phyloP scores from a whole-genome alignment of 1,284 basidiomycete species.

The Exobasidium rhododendri region DNA sequence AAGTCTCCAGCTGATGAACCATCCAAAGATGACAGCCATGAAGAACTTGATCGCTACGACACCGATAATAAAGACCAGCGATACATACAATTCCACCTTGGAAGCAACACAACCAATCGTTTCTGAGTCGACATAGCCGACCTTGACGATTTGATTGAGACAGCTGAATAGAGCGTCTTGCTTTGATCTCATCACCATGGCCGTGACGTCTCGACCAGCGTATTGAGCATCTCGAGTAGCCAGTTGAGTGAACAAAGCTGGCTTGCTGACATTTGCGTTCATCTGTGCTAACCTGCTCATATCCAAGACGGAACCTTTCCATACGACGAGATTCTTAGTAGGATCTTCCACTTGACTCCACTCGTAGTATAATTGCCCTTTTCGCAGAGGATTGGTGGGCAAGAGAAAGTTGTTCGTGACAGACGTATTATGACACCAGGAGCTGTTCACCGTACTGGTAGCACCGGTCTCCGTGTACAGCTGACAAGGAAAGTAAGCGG shows the following conservation, averaged over 20 bases:
- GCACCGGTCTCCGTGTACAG: constrained; percentile 72
- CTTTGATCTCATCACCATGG: constrained; percentile 71
- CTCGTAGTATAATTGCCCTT: constrained; percentile 84
- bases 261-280: constrained; percentile 59
- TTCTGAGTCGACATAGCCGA: constrained; percentile 91
- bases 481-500: constrained; percentile 96
- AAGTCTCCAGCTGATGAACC: constrained; percentile 92
- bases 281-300: constrained; percentile 80
- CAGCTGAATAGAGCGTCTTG: constrained; percentile 68
- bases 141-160: constrained; percentile 76
- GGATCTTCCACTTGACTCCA: constrained; percentile 78
- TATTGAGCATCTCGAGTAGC: constrained; percentile 64
- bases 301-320: constrained; percentile 86
- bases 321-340: constrained; percentile 79
- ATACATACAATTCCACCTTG: constrained; percentile 86
- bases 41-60: constrained; percentile 91
- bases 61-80: constrained; percentile 94
- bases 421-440: constrained; percentile 33
- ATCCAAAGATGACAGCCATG: constrained; percentile 94
- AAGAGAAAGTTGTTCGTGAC: constrained; percentile 29
- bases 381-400: constrained; percentile 22
- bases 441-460: constrained; percentile 40
- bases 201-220: constrained; percentile 79
- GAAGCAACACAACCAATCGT: constrained; percentile 95
- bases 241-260: constrained; percentile 75